Conservation (phyloP, 257 asterid species). For the Nicotiana paniculata region DNA sequence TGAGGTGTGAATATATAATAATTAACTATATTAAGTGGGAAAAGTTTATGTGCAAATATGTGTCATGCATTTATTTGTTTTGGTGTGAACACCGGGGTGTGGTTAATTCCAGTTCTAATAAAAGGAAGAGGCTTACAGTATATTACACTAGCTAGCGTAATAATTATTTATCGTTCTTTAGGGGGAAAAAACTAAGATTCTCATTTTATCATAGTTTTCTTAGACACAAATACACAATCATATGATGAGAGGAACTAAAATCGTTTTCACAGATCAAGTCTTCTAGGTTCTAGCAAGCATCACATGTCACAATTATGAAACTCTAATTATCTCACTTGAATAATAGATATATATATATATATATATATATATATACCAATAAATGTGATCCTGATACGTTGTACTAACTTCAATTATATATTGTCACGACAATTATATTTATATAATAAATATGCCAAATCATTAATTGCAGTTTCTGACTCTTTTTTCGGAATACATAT, state of each 20-base stretch:
- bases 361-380: background rate
- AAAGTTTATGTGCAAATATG: too few relatives aligned
- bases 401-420: background rate
- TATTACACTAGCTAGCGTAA: too few relatives aligned
- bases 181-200: too few relatives aligned
- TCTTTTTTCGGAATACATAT: background rate
- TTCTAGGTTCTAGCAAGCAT: background rate
- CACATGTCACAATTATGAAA: background rate
- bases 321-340: background rate
- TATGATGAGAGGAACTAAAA: background rate
- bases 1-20: too few relatives aligned
- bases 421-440: background rate
- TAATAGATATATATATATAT: background rate
- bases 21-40: too few relatives aligned
- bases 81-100: too few relatives aligned
- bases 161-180: too few relatives aligned
- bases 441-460: background rate
- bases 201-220: too few relatives aligned
- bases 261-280: background rate
- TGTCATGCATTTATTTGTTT: too few relatives aligned
- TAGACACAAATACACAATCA: too few relatives aligned
- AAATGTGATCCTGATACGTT: background rate
- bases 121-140: too few relatives aligned
- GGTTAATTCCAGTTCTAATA: too few relatives aligned
- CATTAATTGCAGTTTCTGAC: background rate